These are phyloP conservation scores for Pholiota conissans DNA, from an alignment of 768 basidiomycete genomes.

Conservation along the genomic window DNA sequence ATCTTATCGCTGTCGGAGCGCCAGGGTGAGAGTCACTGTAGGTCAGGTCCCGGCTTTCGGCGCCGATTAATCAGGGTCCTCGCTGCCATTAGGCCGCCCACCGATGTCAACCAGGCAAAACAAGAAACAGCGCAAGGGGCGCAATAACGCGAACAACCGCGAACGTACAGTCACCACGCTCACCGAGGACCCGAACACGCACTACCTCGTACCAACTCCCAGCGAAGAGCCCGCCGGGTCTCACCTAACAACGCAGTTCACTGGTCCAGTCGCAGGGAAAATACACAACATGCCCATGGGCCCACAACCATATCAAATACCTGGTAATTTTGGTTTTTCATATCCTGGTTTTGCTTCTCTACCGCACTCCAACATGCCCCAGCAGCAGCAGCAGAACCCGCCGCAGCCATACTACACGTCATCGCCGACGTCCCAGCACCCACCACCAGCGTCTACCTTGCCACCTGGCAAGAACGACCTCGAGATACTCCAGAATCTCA, in stretches of 20 bases:
- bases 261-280: slow-evolving; percentile 17
- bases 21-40: slow-evolving; percentile 44
- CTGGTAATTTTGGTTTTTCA: slow-evolving; percentile 37
- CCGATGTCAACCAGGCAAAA: slow-evolving; percentile 58
- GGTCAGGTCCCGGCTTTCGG: not conserved
- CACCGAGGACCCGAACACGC: slow-evolving; percentile 56
- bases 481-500: slow-evolving; percentile 74
- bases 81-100: slow-evolving; percentile 22
- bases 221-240: slow-evolving; percentile 49
- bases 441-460: slow-evolving; percentile 18
- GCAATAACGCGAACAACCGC: slow-evolving; percentile 51
- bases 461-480: slow-evolving; percentile 66
- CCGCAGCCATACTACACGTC: slow-evolving; percentile 23
- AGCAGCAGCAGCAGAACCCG: slow-evolving; percentile 26
- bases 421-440: slow-evolving; percentile 18
- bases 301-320: slow-evolving; percentile 31
- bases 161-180: slow-evolving; percentile 72
- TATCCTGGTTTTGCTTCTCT: slow-evolving; percentile 32
- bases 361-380: slow-evolving; percentile 26
- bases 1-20: not conserved
- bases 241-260: slow-evolving; percentile 33
- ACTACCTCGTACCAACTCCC: slow-evolving; percentile 49
- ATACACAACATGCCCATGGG: slow-evolving; percentile 25
- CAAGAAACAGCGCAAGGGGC: slow-evolving; percentile 60
- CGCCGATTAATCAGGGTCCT: slow-evolving; percentile 22